These are phyloP conservation scores for Haplosporangium sp. DNA, from an alignment of 371 early-diverging fungal species.

Conservation along the genomic window DNA sequence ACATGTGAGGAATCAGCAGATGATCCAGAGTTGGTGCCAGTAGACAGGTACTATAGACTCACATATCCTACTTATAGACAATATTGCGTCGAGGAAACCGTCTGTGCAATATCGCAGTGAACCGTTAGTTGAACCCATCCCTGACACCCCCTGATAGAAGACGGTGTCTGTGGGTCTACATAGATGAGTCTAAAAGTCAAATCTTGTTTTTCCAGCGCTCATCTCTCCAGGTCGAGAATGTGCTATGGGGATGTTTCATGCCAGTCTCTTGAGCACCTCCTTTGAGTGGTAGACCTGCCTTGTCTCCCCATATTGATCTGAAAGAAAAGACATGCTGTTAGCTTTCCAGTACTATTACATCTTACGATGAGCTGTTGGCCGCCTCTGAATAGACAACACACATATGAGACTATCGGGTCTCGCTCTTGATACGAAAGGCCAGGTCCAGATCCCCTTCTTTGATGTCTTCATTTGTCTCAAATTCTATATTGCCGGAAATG, in stretches of 20 bases:
- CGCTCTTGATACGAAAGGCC: conserved; percentile 34
- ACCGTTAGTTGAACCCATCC: conserved; percentile 44
- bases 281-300: conserved; percentile 23
- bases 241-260: conserved; percentile 13
- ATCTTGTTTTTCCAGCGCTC: conserved; percentile 22
- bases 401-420: conserved; percentile 37
- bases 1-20: conserved; percentile 12
- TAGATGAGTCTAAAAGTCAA: conserved; percentile 30
- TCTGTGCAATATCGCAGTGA: conserved; percentile 26
- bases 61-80: conserved; percentile 32
- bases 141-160: conserved; percentile 28
- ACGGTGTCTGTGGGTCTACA: conserved; percentile 22
- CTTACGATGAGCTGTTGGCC: too few species aligned
- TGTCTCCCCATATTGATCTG: conserved; percentile 12
- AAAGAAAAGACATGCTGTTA: background rate
- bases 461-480: conserved; percentile 27
- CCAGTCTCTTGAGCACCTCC: conserved; percentile 24
- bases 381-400: background rate
- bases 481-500: conserved; percentile 37
- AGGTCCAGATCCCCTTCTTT: conserved; percentile 36
- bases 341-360: too few species aligned
- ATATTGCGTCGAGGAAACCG: conserved; percentile 31
- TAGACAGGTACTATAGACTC: conserved; percentile 33
- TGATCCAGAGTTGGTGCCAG: conserved; percentile 16
- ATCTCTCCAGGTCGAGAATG: conserved; percentile 23